Evolutionary conservation across 2,329 filamentous ascomycete genomes (phyloP), one percentile per base, ranked within the genome.

Genomic region (Aspergillus awamori): DNA sequence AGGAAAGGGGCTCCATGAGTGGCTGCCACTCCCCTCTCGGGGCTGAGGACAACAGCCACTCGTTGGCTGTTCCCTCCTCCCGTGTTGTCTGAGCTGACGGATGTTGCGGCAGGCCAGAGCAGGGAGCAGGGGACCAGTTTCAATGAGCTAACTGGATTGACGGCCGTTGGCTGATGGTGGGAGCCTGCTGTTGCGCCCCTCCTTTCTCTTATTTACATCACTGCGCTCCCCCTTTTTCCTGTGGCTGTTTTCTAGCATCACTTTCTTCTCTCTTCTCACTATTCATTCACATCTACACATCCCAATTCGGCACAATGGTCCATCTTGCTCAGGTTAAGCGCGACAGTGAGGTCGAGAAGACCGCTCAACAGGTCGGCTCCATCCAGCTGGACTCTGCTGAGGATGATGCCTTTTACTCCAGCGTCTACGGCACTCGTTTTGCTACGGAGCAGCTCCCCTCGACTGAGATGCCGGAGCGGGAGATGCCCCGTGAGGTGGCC

Each of bases 401-500:
- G 41, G 69, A 80, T 63, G 79, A 83, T 74, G 78, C 77, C 41
- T 77, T 88, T 80, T 90, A 88, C 57, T 88, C 90, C 43, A 93
- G 89, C 65, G 91, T 97, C 70, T 98, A 97, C 74, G 94, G 93
- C 72, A 93, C 90, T 64, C 87, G 84, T 65, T 97, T 92, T 74
- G 94, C 94, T 22, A 85, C 86, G 33, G 82, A 90, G 72, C 92
- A 96, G 71, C 83, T 98, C 45, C 93, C 93, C 28, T 86, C 85
- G 72, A 83, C 90, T 72, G 89, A 93, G 80, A 97, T 98, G 87
- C 93, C 94, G 1, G 92, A 97, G 70, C 72, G 80, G 20, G 91
- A 96, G 79, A 97, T 97, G 93, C 94, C 94, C 48, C 88, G 86
- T 69, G 91, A 96, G 68, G 86, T 97, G 56, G 94, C 94, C n/a